These are phyloP conservation scores for Acer saccharum DNA, from an alignment of 345 rosid genomes.

Conservation along the genomic window DNA sequence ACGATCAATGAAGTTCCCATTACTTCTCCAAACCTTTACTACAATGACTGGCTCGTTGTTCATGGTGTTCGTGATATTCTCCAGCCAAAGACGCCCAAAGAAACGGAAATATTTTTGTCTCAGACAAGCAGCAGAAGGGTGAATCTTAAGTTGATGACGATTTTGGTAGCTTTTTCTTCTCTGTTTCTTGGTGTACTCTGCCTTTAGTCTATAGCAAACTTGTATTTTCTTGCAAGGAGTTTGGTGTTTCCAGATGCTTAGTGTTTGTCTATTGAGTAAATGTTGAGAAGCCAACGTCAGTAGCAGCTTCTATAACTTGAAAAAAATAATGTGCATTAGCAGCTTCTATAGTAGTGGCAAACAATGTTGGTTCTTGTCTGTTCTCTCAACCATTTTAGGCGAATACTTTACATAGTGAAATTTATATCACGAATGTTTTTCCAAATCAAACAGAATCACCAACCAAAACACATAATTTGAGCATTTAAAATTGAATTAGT, in stretches of 20 bases:
- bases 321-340: conserved; percentile 84
- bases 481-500: not conserved
- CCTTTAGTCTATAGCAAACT: not conserved
- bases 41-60: not conserved
- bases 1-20: not conserved
- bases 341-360: conserved; percentile 75
- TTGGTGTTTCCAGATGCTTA: not conserved
- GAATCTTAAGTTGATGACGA: conserved; percentile 1
- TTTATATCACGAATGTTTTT: not conserved
- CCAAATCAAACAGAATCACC: not conserved
- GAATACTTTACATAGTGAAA: conserved; percentile 54
- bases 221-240: not conserved
- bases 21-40: not conserved
- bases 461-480: not conserved
- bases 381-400: conserved; percentile 74
- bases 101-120: not conserved
- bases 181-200: not conserved
- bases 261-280: not conserved
- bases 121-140: not conserved
- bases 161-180: conserved; percentile 5
- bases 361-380: conserved; percentile 89
- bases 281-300: not conserved
- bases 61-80: conserved; percentile 7
- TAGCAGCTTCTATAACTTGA: not conserved
- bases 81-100: too few species aligned